A percentile compares a stretch with the other conserved stretches of the same genome.
These are phyloP conservation scores for Pichia sp. DNA, from an alignment of 1,139 yeast species.

Conservation along the genomic window DNA sequence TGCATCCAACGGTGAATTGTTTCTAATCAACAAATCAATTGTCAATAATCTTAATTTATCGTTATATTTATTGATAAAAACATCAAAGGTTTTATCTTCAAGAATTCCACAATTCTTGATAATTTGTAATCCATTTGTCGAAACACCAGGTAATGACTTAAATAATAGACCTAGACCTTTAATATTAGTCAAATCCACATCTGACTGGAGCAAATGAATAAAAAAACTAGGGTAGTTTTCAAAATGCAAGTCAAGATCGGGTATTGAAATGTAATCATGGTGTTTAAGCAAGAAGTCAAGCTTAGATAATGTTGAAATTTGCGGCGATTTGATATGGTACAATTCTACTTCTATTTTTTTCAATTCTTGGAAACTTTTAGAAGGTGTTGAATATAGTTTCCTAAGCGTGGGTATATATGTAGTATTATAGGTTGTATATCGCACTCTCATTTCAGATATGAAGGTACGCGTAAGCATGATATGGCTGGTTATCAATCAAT, in stretches of 20 bases:
- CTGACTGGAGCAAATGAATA: not conserved
- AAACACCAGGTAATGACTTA: slow-evolving; percentile 2
- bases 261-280: not conserved
- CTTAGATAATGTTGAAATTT: slow-evolving; percentile 1
- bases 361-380: not conserved
- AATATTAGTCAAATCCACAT: slow-evolving; percentile 4
- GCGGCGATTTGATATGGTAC: not conserved
- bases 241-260: slow-evolving; percentile 10
- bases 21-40: slow-evolving; percentile 8
- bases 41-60: slow-evolving; percentile 11
- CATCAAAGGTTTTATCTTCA: not conserved
- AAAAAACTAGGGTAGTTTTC: not conserved
- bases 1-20: slow-evolving; percentile 7
- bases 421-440: not conserved
- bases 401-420: not conserved
- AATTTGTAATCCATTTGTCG: slow-evolving; percentile 7
- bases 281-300: slow-evolving; percentile 5
- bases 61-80: slow-evolving; percentile 7
- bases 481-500: no score
- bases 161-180: slow-evolving; percentile 12
- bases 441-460: not conserved
- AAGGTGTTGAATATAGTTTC: not conserved
- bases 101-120: slow-evolving; percentile 16
- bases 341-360: not conserved
- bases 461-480: not conserved